These are phyloP conservation scores for Chenopodium formosanum DNA, from an alignment of 148 eudicot species.

Conservation along the genomic window DNA sequence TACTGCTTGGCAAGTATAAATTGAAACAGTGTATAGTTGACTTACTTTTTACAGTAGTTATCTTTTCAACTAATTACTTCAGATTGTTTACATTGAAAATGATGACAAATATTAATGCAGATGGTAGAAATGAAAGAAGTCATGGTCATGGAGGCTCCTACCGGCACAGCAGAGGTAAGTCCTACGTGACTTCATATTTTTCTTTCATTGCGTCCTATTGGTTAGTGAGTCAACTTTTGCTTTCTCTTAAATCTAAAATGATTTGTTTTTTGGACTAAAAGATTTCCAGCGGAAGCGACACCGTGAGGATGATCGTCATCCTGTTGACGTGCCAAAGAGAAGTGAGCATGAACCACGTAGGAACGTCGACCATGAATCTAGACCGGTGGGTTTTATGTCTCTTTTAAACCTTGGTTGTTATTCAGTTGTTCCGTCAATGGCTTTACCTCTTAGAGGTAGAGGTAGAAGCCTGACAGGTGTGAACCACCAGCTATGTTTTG, in stretches of 20 bases:
- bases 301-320: conserved; percentile 62
- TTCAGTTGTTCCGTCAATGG: background rate
- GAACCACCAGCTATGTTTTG: background rate
- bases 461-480: background rate
- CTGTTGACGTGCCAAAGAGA: conserved; percentile 59
- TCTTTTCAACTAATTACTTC: background rate
- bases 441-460: background rate
- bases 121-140: conserved; percentile 67
- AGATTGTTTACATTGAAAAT: background rate
- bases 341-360: conserved; percentile 64
- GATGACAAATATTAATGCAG: conserved; percentile 30
- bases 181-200: background rate
- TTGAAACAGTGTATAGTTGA: background rate
- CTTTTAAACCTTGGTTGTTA: background rate
- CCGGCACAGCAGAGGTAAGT: conserved; percentile 71
- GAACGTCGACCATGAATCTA: conserved; percentile 68
- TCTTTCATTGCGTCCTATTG: background rate
- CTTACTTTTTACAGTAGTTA: background rate
- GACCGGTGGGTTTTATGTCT: conserved; percentile 59
- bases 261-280: conserved; percentile 24
- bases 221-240: background rate
- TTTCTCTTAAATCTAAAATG: background rate
- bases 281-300: conserved; percentile 75
- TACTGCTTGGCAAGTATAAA: background rate
- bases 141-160: conserved; percentile 69